Evolutionary conservation across 352 stramenopile species (phyloP).

Genomic region (Globisporangium paroecandrum): DNA sequence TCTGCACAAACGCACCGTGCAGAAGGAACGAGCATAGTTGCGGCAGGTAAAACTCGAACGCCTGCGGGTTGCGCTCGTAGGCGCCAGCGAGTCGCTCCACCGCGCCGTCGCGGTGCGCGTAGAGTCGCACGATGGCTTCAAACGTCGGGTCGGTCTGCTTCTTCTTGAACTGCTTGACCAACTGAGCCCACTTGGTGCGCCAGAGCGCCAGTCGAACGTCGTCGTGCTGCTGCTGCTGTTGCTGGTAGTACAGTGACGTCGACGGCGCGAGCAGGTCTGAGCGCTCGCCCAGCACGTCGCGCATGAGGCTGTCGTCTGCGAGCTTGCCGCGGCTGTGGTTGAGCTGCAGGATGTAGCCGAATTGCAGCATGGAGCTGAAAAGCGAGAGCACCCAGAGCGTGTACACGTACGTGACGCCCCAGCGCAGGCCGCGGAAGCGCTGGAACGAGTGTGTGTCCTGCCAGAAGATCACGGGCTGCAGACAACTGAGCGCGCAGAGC

Average conservation of each 20-base stretch:
- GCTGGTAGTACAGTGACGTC: conserved; percentile 8
- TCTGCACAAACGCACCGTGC: conserved; percentile 60
- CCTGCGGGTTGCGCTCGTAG: conserved; percentile 51
- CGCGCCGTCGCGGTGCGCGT: conserved; percentile 68
- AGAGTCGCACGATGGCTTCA: conserved; percentile 80
- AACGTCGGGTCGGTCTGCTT: conserved; percentile 72
- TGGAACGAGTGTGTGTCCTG: conserved; percentile 49
- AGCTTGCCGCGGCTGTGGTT: conserved; percentile 67
- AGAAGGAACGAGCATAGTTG: conserved; percentile 84
- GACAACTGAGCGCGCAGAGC: conserved; percentile 38
- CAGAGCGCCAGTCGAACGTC: conserved; percentile 51
- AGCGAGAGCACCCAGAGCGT: conserved; percentile 47
- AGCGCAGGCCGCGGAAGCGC: conserved; percentile 38
- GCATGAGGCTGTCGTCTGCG: conserved; percentile 59
- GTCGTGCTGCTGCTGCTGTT: conserved; percentile 27
- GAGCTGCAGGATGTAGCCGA: conserved; percentile 74
- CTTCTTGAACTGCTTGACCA: conserved; percentile 65
- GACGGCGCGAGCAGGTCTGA: conserved; percentile 7
- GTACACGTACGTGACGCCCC: conserved; percentile 54
- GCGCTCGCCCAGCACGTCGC: conserved; percentile 49
- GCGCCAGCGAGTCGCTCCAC: conserved; percentile 48
- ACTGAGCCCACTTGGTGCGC: conserved; percentile 71
- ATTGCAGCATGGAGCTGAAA: conserved; percentile 50
- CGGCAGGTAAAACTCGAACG: conserved; percentile 84
- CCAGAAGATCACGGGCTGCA: conserved; percentile 67